These are phyloP conservation scores for Waltergamsia citrina DNA, from an alignment of 2,329 filamentous ascomycete species.

Conservation along the genomic window DNA sequence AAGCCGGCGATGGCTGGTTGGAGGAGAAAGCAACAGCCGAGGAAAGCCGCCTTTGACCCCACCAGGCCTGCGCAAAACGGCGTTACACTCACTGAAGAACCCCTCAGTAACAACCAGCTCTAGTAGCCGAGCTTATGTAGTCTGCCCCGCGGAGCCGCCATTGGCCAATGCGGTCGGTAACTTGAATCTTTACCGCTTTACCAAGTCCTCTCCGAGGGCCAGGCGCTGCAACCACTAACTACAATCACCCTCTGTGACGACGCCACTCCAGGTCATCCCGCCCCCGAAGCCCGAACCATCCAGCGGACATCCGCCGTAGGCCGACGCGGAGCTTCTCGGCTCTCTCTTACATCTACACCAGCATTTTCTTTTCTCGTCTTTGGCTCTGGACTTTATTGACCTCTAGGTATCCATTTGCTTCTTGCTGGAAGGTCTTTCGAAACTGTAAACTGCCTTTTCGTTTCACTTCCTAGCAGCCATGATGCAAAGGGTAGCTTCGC, in stretches of 20 bases:
- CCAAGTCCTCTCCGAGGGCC: conserved; percentile 13
- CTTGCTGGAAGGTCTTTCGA: no score
- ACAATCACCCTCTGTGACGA: no score
- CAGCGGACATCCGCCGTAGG: conserved; percentile 4
- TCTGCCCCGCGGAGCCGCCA: conserved; percentile 9
- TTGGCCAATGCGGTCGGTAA: conserved; percentile 19
- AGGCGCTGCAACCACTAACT: no score
- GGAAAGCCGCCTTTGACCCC: conserved; percentile 16
- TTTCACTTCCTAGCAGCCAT: conserved; percentile 14
- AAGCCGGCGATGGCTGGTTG: conserved; percentile 1
- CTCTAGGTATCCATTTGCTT: no score
- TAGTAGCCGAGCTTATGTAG: no score
- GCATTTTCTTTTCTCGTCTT: conserved; percentile 1
- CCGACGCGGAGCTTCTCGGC: conserved; percentile 7
- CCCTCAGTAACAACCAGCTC: no score
- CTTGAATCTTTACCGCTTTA: conserved; percentile 13
- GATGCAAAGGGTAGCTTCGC: conserved; percentile 22
- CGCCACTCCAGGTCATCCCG: no score
- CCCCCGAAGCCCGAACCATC: no score
- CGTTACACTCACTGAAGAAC: no score
- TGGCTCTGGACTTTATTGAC: no score
- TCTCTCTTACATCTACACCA: neutral
- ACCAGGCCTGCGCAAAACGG: neutral
- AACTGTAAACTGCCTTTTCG: no score
- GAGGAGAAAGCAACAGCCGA: conserved; percentile 17